These are phyloP conservation scores for Coprinellus aureogranulatus DNA, from an alignment of 768 basidiomycete genomes.

Conservation along the genomic window DNA sequence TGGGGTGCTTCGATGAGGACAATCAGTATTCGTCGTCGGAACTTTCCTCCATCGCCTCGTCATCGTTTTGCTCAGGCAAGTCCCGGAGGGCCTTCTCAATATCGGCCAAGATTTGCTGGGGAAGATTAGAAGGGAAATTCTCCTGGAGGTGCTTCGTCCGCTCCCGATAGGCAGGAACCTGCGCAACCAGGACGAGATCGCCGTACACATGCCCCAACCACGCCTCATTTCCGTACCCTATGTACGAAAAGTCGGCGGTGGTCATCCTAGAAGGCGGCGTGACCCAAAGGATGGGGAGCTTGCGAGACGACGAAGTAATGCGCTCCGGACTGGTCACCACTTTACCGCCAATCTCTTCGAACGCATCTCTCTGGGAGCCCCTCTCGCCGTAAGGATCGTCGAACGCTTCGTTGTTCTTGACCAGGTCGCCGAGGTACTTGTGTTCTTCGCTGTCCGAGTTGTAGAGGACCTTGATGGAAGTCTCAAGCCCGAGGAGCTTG, in stretches of 20 bases:
- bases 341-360: neutral
- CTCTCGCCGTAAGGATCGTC: too few species aligned
- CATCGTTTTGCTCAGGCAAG: too few species aligned
- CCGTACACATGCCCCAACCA: neutral
- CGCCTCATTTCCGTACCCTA: neutral
- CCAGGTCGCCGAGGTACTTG: neutral
- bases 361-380: neutral
- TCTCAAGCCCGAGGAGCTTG: slow-evolving; percentile 14
- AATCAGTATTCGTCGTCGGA: too few species aligned
- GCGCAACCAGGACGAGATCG: neutral
- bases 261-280: neutral
- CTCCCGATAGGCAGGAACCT: neutral
- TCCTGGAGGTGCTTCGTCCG: too few species aligned
- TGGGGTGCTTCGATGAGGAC: too few species aligned
- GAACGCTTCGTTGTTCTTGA: neutral
- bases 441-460: neutral
- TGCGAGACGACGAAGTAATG: neutral
- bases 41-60: too few species aligned
- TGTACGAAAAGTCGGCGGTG: neutral
- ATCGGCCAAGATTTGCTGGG: too few species aligned
- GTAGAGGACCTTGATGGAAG: slow-evolving; percentile 21
- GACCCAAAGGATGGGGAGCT: neutral
- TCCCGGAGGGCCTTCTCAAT: too few species aligned
- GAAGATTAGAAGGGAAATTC: too few species aligned
- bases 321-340: neutral